phyloP scores from a whole-genome alignment of 768 basidiomycete genomes.

The Rhizopogon vesiculosus region DNA sequence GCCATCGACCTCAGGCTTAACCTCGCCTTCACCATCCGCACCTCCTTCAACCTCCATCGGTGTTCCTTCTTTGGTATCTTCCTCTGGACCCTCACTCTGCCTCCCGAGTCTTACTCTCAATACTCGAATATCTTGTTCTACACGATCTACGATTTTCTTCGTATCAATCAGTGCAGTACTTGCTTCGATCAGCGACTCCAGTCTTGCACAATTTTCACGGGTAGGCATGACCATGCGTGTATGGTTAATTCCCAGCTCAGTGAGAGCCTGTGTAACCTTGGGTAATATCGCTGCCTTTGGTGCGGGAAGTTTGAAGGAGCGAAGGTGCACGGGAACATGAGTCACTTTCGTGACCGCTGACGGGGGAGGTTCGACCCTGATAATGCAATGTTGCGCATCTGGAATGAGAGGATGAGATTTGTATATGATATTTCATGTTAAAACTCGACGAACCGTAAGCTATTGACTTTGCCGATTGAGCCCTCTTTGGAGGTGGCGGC shows the following conservation, averaged over 20 bases:
- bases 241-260: constrained; percentile 70
- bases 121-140: constrained; percentile 80
- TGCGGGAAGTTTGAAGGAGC: constrained; percentile 79
- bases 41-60: constrained; percentile 48
- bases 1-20: constrained; percentile 45
- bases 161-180: constrained; percentile 77
- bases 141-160: constrained; percentile 82
- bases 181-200: constrained; percentile 72
- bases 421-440: not conserved
- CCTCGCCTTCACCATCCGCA: constrained; percentile 23
- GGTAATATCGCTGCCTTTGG: constrained; percentile 72
- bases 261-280: constrained; percentile 72
- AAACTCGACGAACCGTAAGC: constrained; percentile 47
- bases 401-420: constrained; percentile 12
- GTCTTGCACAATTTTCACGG: constrained; percentile 64
- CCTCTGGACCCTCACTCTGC: constrained; percentile 38
- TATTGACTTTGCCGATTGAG: constrained; percentile 48
- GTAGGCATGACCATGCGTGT: constrained; percentile 93
- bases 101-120: constrained; percentile 56
- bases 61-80: constrained; percentile 34
- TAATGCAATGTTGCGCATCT: constrained; percentile 74
- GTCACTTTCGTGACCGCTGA: constrained; percentile 61
- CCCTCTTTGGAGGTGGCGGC: constrained; percentile 31
- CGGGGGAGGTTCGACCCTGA: constrained; percentile 54
- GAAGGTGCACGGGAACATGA: constrained; percentile 76